Conservation (phyloP, 345 rosid species). For the Linum trigynum region DNA sequence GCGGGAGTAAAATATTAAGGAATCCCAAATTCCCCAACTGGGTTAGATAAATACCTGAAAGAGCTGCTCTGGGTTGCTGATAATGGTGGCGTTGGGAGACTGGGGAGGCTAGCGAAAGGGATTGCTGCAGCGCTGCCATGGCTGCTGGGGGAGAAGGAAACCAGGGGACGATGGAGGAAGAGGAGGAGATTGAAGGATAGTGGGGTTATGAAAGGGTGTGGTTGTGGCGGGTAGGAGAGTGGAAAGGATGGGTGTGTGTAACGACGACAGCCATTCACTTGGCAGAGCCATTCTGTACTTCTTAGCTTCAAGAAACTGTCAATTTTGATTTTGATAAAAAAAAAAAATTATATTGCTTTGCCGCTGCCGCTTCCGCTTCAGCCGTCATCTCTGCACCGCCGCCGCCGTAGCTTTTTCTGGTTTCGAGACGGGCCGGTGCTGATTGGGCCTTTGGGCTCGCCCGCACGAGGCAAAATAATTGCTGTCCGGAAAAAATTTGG, state of each 20-base stretch:
- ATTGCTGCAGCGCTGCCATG: constrained; percentile 38
- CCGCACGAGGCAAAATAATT: too few relatives aligned
- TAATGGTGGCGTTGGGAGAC: constrained; percentile 18
- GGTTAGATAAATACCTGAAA: constrained; percentile 21
- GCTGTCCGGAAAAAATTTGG: too few relatives aligned
- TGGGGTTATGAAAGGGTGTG: not conserved
- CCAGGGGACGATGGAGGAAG: not conserved
- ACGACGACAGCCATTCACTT: constrained; percentile 25
- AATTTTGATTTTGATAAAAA: too few relatives aligned
- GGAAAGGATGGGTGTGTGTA: constrained; percentile 20
- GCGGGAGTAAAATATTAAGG: not conserved
- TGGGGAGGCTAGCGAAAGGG: constrained; percentile 37
- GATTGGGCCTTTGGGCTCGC: too few relatives aligned
- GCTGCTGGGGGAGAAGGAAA: not conserved
- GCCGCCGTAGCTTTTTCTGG: too few relatives aligned
- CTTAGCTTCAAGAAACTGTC: too few relatives aligned
- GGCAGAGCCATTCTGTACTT: too few relatives aligned
- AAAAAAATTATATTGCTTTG: too few relatives aligned
- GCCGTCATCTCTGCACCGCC: too few relatives aligned
- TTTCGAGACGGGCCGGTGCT: too few relatives aligned
- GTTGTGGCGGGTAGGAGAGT: constrained; percentile 3
- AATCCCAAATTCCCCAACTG: too few relatives aligned
- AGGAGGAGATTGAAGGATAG: not conserved
- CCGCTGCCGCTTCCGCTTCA: too few relatives aligned
- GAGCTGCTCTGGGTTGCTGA: constrained; percentile 23